These are phyloP conservation scores for Oehlia diaphana DNA, from an alignment of 192 early-diverging fungal genomes.

Conservation along the genomic window DNA sequence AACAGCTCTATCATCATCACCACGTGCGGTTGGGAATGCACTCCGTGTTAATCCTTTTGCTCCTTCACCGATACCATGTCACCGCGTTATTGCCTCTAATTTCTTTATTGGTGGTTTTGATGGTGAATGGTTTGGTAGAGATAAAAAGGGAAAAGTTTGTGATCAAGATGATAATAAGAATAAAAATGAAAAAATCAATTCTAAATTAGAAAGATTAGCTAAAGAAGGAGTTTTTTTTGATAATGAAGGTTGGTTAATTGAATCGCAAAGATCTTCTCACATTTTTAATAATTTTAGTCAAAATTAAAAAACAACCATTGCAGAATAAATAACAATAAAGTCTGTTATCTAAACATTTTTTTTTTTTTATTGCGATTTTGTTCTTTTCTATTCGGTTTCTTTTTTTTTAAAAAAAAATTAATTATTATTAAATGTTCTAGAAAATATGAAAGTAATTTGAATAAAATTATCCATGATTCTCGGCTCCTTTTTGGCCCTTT, in stretches of 20 bases:
- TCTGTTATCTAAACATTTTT: no score
- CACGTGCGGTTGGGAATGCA: slow-evolving; percentile 17
- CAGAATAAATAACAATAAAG: no score
- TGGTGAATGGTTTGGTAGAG: slow-evolving; percentile 16
- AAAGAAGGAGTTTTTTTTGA: slow-evolving; percentile 18
- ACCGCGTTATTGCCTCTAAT: slow-evolving; percentile 61
- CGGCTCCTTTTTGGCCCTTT: no score
- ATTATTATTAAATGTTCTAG: no score
- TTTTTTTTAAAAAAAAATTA: no score
- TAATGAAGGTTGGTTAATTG: slow-evolving; percentile 10
- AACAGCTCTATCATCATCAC: slow-evolving; percentile 5
- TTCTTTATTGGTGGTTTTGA: slow-evolving; percentile 58
- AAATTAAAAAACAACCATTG: no score
- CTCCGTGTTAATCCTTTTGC: slow-evolving; percentile 59
- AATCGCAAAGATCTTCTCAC: background rate
- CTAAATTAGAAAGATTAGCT: slow-evolving; percentile 2
- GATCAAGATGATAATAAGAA: background rate
- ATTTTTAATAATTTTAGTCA: background rate
- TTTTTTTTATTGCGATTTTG: no score
- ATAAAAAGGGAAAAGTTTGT: background rate
- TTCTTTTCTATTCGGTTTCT: no score
- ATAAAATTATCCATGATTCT: no score
- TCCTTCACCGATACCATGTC: slow-evolving; percentile 65
- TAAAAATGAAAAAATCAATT: background rate
- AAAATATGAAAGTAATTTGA: no score